Evolutionary conservation across 2,329 filamentous ascomycete genomes (phyloP), one percentile per base, ranked within the genome.

Genomic region (Pezicula rhizophila): DNA sequence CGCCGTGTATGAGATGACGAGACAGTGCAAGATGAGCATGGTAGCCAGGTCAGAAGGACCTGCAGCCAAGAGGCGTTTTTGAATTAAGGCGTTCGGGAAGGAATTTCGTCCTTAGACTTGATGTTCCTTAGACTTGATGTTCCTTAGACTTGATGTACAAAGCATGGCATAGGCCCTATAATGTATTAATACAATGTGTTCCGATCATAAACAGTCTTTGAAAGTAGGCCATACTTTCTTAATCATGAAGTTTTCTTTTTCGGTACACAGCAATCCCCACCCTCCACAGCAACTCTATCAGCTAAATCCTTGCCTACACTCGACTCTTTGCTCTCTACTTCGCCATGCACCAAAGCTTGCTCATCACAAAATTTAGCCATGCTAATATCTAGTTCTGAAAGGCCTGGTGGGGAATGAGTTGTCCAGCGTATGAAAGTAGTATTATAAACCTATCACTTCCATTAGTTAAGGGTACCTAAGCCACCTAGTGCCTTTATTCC

Each of bases 361-460:
- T 70, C 63, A 63, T 88, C 85, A 59, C 84, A 88, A 52, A 79
- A 70, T 5, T 64, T 60, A 0, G 85, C 85, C 65, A 89, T 75
- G 34, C 71, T 59, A 25, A 85, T 66, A 60, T 89, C 85, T 60
- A 80, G 80, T 17, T 68, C 66, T 0, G 81, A 84, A n/a, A 89
- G 68, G 1, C 85, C 85, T 8, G 70, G 68, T 0, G 84, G 84
- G 50, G 69, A 76, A 62, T 89, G 85, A 1, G 85, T 89, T 8
- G 84, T 88, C 85, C 85, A 89, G 43, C 82, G 78, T 53, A 89
- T 79, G 57, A 81, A 81, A 0, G 80, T 79, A 5, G 77, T 83
- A 62, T 86, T 88, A 67, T 84, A 89, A 8, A 86, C 76, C 82
- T 85, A 42, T 25, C 23, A 31, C 7, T 11, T 31, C 23, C 4